phyloP scores from a whole-genome alignment of 352 stramenopile species.

The Globisporangium cylindrosporum region DNA sequence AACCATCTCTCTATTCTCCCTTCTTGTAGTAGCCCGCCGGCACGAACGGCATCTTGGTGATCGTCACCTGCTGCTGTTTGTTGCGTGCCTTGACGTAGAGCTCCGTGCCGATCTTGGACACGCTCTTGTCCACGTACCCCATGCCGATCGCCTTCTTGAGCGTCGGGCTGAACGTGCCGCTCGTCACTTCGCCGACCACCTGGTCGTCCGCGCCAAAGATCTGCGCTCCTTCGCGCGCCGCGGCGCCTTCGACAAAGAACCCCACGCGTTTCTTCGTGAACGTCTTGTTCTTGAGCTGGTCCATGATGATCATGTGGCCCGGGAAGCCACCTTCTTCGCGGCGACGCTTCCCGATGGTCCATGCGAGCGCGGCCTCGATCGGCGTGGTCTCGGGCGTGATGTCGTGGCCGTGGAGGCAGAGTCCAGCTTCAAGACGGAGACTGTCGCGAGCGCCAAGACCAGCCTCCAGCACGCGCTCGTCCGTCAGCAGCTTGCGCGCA shows the following conservation, averaged over 20 bases:
- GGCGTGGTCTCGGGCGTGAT: constrained; percentile 95
- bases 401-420: constrained; percentile 99
- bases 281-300: constrained; percentile 93
- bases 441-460: constrained; percentile 96
- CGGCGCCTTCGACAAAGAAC: constrained; percentile 94
- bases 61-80: constrained; percentile 91
- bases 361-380: constrained; percentile 93
- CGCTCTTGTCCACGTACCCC: constrained; percentile 95
- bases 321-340: constrained; percentile 92
- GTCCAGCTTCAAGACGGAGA: constrained; percentile 95
- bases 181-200: constrained; percentile 93
- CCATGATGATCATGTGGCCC: constrained; percentile 94
- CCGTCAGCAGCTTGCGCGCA: constrained; percentile 46
- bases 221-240: constrained; percentile 90
- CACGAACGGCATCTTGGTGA: constrained; percentile 99
- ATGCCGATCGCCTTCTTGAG: constrained; percentile 98
- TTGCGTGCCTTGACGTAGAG: constrained; percentile 94
- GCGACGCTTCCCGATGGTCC: constrained; percentile 89
- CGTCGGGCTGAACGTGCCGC: constrained; percentile 95
- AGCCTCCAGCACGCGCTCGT: constrained; percentile 85
- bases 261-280: constrained; percentile 93
- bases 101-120: constrained; percentile 91
- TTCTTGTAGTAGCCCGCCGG: constrained; percentile 95
- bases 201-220: constrained; percentile 88
- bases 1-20: constrained; percentile 29